Percentiles rank a stretch among this genome's conserved stretches.
These are phyloP conservation scores for Leccinum barrowsii DNA, from an alignment of 768 basidiomycete species.

Conservation along the genomic window DNA sequence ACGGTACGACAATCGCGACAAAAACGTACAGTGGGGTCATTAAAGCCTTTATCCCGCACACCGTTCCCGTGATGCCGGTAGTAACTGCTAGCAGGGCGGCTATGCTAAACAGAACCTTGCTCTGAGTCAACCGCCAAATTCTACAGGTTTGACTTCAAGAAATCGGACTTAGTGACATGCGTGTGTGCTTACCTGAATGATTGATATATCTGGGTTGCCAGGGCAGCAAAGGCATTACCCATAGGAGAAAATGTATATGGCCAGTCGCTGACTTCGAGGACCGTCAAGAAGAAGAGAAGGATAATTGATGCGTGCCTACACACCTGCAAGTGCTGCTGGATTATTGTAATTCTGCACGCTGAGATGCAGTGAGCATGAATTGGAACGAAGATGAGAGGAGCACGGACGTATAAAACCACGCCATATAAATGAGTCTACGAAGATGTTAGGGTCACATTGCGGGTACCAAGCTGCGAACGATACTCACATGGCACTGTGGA, in stretches of 20 bases:
- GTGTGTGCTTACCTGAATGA: constrained; percentile 36
- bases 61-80: neutral
- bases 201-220: constrained; percentile 48
- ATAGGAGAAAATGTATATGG: constrained; percentile 49
- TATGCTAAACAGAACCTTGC: neutral
- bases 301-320: too few species aligned
- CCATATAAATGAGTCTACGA: constrained; percentile 17
- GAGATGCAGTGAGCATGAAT: neutral
- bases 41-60: neutral
- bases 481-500: constrained; percentile 18
- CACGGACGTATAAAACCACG: constrained; percentile 15
- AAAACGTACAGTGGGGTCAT: neutral
- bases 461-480: neutral
- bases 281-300: neutral
- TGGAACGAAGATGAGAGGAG: too few species aligned
- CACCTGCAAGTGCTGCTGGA: neutral
- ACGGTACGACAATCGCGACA: neutral
- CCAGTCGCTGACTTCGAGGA: constrained; percentile 39
- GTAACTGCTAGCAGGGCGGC: neutral
- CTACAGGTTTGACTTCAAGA: neutral
- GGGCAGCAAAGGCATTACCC: constrained; percentile 44
- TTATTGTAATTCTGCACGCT: neutral
- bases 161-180: neutral
- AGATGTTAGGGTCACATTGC: neutral
- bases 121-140: constrained; percentile 12